These are phyloP conservation scores for Solanum piurae DNA, from an alignment of 257 asterid species.

Conservation along the genomic window DNA sequence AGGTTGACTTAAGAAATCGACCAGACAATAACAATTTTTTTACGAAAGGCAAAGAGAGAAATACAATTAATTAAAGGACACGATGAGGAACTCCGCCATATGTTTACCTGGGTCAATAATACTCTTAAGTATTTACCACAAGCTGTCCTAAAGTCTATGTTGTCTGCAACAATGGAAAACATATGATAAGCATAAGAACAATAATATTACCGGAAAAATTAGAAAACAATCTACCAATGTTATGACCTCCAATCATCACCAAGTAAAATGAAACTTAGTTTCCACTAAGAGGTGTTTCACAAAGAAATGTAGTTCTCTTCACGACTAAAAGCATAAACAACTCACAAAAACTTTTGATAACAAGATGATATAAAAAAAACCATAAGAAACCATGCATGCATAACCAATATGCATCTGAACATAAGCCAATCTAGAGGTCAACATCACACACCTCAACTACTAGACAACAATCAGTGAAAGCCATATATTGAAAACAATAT, in stretches of 20 bases:
- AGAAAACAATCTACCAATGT: not conserved
- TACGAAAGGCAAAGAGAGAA: not conserved
- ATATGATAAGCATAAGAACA: not conserved
- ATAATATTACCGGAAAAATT: not conserved
- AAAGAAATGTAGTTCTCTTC: not conserved
- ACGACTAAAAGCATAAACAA: not conserved
- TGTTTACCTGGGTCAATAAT: conserved; percentile 50
- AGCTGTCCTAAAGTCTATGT: conserved; percentile 60
- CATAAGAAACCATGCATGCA: not conserved
- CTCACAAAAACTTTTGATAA: not conserved
- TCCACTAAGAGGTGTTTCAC: not conserved
- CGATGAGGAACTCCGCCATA: not conserved
- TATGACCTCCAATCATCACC: not conserved
- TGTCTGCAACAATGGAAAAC: conserved; percentile 24
- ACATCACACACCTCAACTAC: not conserved
- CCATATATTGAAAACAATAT: no score
- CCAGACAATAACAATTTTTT: not conserved
- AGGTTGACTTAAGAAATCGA: not conserved
- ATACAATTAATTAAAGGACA: not conserved
- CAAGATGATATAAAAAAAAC: not conserved
- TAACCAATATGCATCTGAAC: not conserved
- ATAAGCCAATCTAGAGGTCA: not conserved
- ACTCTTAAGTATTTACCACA: conserved; percentile 65
- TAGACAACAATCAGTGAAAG: not conserved
- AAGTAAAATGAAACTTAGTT: not conserved